A percentile compares a stretch with the other conserved stretches of the same genome.
Conservation (phyloP, 331 rosid genomes). For the Quercus phellos region DNA sequence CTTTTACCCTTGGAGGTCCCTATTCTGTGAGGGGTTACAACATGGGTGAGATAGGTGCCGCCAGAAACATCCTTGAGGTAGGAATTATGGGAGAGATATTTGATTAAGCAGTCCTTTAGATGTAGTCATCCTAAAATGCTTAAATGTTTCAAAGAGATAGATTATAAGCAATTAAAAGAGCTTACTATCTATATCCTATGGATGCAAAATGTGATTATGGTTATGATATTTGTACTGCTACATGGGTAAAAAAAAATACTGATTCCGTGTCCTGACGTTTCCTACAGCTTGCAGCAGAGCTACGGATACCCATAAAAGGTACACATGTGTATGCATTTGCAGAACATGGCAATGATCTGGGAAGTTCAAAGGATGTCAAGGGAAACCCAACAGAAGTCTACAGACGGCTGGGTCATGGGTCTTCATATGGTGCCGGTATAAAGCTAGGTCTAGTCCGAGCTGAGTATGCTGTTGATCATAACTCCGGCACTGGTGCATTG, state of each 20-base stretch:
- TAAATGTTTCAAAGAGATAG: not conserved
- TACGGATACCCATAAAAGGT: slow-evolving; percentile 72
- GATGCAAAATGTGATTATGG: not conserved
- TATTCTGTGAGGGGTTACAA: slow-evolving; percentile 91
- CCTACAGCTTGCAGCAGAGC: slow-evolving; percentile 82
- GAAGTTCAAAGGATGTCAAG: slow-evolving; percentile 77
- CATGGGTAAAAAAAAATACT: slow-evolving; percentile 10
- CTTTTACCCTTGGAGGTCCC: slow-evolving; percentile 93
- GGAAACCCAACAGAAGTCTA: slow-evolving; percentile 93
- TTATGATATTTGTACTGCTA: not conserved
- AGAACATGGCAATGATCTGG: slow-evolving; percentile 86
- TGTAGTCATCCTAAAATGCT: not conserved
- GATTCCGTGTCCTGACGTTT: not conserved
- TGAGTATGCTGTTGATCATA: slow-evolving; percentile 88
- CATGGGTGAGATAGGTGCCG: slow-evolving; percentile 94
- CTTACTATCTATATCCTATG: not conserved
- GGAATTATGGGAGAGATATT: slow-evolving; percentile 4
- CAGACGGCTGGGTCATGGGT: slow-evolving; percentile 78
- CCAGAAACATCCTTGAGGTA: slow-evolving; percentile 93
- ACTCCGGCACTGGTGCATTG: slow-evolving; percentile 80
- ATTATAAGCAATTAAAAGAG: not conserved
- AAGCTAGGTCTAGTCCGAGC: slow-evolving; percentile 83
- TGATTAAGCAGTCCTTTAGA: not conserved
- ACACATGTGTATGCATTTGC: slow-evolving; percentile 80
- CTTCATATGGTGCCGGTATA: slow-evolving; percentile 76